Evolutionary conservation across 805 yeast species (phyloP), one percentile per base, ranked within the genome.

Genomic region (Suhomyces kilbournensis): DNA sequence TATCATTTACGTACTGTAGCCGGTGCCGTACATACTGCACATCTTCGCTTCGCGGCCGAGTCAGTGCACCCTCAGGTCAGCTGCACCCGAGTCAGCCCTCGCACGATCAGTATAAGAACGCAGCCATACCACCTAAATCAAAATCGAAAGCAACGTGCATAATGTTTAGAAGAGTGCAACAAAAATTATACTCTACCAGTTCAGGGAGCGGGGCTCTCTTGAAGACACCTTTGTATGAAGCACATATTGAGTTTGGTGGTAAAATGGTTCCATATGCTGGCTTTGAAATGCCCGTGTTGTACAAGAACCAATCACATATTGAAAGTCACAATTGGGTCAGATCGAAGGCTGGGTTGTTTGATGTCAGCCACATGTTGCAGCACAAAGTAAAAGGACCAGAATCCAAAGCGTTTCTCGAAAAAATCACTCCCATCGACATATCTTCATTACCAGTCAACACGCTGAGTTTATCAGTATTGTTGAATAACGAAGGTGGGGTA

Each of bases 351-450:
- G 99, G 99, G 6, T 75, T 94, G 48, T 94, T 94, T 63, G 99
- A 94, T 67, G 99, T 94, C 48, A 89, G 97, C 50, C 99, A 94
- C 70, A 94, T 94, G 99, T 79, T 93, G 48, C 99, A 94, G 74
- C 97, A 96, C 68, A 79, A 76, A 43, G 68, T 94, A 54, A 65
- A 69, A 2, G 99, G 99, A 14, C 70, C 80, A 1, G 86, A 81
- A 40, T 81, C 96, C 1, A 72, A 82, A 5, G 74, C 75, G 4
- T 83, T 93, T 51, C 75, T 94, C 57, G 87, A 94, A 67, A 82
- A 79, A 59, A 74, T 93, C 47, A 89, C 97, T n/a, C 99, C 99
- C 9, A 81, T 93, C 14, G 97, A 91, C 66, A 80, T 91, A 56
- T 62, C 71, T n/a, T 66, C 59, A 5, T 73, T 93, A 55, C 68